phyloP scores from a whole-genome alignment of 768 basidiomycete species.

The Holtermanniella nyarrowii region DNA sequence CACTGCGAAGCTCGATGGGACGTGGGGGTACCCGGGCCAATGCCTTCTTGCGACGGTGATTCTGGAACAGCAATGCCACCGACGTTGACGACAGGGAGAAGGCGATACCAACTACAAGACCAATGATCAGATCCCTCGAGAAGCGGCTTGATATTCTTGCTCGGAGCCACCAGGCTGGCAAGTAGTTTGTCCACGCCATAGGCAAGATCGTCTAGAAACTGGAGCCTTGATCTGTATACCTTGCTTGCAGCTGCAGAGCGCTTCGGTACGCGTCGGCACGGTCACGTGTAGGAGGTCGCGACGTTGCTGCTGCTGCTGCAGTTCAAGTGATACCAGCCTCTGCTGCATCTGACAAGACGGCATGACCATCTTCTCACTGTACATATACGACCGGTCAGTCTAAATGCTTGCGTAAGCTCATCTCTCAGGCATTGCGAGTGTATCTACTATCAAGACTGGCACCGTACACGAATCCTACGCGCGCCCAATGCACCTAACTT shows the following conservation, averaged over 20 bases:
- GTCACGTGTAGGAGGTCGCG: too few species aligned
- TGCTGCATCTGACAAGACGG: not conserved
- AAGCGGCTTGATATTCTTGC: conserved; percentile 16
- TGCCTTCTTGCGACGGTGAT: conserved; percentile 44
- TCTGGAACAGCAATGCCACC: conserved; percentile 49
- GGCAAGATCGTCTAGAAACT: not conserved
- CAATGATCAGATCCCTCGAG: conserved; percentile 40
- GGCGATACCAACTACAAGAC: conserved; percentile 63
- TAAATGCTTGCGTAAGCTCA: not conserved
- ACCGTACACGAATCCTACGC: conserved; percentile 63
- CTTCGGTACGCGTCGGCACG: too few species aligned
- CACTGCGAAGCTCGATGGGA: conserved; percentile 45
- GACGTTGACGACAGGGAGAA: conserved; percentile 65
- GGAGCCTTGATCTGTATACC: too few species aligned
- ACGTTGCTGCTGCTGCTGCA: not conserved
- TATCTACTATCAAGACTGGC: conserved; percentile 94
- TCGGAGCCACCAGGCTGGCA: conserved; percentile 11
- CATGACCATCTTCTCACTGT: conserved; percentile 86
- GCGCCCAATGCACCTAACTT: conserved; percentile 59
- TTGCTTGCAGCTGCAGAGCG: too few species aligned
- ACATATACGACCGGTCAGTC: conserved; percentile 78
- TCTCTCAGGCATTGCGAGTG: conserved; percentile 69
- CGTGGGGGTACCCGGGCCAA: conserved; percentile 24
- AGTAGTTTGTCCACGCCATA: not conserved
- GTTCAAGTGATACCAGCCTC: not conserved